Evolutionary conservation across 257 asterid genomes (phyloP), one percentile per base, ranked within the genome.

Genomic region (Galeopsis tetrahit): DNA sequence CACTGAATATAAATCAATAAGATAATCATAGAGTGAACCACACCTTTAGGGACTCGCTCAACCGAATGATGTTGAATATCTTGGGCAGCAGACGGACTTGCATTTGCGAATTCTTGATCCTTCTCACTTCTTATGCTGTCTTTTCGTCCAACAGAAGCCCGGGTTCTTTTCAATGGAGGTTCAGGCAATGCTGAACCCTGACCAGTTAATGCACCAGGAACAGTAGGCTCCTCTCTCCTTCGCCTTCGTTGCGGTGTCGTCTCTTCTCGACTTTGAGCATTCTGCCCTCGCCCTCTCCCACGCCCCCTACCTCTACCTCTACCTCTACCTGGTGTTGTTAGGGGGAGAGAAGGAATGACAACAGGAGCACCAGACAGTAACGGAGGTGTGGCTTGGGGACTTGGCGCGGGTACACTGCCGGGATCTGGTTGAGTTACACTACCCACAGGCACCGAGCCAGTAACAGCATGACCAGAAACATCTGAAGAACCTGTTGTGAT

Each of bases 211-310:
- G 73, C 78, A 52, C 82, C 95, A 72, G 90, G 82, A 77, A 67
- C 74, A 72, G 44, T 63, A 75, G 82, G 75, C 56, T 85, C 94
- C 79, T 81, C 88, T 79, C 88, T 85, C 82, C 86, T 89, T 70
- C 93, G 90, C 82, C 89, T 86, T 53, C 96, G 83, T 69, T 78
- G 85, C 48, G 93, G 83, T 31, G 85, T 76, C 84, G 85, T 76
- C 84, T 81, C 92, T 72, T 82, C 91, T 58, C 78, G 88, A 73
- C 66, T 80, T 79, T 85, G 97, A 79, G 85, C 75, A 76, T 58
- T 84, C 68, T 81, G 83, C 34, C 87, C 87, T 33, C 85, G 51
- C 0, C 87, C 89, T 9, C 83, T 70, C 5, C 82, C 82, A 11
- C 82, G 77, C 9, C 86, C 86, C 21, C 88, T 70, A 8, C 83